A percentile compares a stretch with the other conserved stretches of the same genome.
These are phyloP conservation scores for Phyllosticta ampelicida DNA, from an alignment of 2,329 filamentous ascomycete species.

Conservation along the genomic window DNA sequence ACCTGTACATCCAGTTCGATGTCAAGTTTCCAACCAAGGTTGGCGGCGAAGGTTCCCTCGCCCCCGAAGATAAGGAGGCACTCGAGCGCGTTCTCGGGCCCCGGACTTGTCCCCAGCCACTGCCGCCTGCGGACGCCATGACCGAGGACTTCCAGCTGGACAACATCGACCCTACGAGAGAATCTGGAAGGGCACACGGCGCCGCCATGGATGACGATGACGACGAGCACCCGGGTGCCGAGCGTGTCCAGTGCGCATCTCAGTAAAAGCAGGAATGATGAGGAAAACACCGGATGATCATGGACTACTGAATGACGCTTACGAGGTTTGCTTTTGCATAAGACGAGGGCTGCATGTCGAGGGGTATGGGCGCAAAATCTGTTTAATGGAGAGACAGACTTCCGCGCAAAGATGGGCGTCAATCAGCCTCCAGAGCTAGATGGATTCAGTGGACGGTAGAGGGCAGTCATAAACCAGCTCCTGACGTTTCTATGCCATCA, in stretches of 20 bases:
- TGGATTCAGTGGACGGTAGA: conserved; percentile 5
- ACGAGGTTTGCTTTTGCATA: conserved; percentile 1
- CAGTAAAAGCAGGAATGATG: conserved; percentile 49
- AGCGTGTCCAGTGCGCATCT: conserved; percentile 77
- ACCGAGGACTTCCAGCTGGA: conserved; percentile 81
- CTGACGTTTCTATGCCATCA: neutral
- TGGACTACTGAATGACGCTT: neutral
- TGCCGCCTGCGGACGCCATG: conserved; percentile 76
- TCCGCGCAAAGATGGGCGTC: neutral
- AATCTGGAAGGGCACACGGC: conserved; percentile 57
- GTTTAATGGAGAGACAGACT: conserved; percentile 5
- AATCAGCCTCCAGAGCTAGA: conserved; percentile 1
- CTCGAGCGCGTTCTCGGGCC: conserved; percentile 80
- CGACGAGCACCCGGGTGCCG: conserved; percentile 50
- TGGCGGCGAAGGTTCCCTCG: conserved; percentile 35
- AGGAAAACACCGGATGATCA: neutral
- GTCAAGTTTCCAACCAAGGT: conserved; percentile 77
- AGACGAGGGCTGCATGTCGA: conserved; percentile 3
- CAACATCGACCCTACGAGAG: conserved; percentile 59
- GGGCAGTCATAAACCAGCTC: neutral
- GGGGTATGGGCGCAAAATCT: conserved; percentile 4
- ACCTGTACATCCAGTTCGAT: conserved; percentile 94
- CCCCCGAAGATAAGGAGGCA: conserved; percentile 60
- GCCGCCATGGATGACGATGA: conserved; percentile 52
- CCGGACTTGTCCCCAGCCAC: conserved; percentile 47